A percentile compares a stretch with the other conserved stretches of the same genome.
These are phyloP conservation scores for Mycena sp. DNA, from an alignment of 1,284 basidiomycete species.

Conservation along the genomic window DNA sequence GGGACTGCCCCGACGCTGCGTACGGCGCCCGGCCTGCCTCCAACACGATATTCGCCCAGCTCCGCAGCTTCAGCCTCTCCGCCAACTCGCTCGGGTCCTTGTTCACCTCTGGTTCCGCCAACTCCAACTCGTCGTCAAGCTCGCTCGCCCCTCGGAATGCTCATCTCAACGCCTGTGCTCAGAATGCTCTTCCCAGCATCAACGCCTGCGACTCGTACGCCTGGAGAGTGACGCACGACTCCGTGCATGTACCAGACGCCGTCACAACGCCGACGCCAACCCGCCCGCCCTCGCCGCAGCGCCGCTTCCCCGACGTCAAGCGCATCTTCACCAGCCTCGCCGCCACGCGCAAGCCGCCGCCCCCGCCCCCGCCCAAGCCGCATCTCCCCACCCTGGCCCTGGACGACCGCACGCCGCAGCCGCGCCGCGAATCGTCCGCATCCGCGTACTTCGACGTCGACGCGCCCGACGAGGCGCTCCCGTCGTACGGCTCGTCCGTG, in stretches of 20 bases:
- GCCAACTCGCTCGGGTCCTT: slow-evolving; percentile 14
- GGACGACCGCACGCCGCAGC: background rate
- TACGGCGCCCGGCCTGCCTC: background rate
- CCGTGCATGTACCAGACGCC: background rate
- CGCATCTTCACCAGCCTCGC: slow-evolving; percentile 24
- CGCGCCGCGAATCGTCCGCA: slow-evolving; percentile 13
- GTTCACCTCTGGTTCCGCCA: background rate
- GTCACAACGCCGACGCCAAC: slow-evolving; percentile 22
- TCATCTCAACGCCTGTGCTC: too few relatives aligned
- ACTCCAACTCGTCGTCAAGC: too few relatives aligned
- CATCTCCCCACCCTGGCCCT: slow-evolving; percentile 2
- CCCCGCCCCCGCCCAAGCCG: background rate
- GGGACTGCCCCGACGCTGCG: too few relatives aligned
- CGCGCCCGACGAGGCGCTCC: background rate
- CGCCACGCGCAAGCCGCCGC: background rate
- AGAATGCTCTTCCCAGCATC: too few relatives aligned
- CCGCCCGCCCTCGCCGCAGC: slow-evolving; percentile 23
- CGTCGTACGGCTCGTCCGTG: background rate
- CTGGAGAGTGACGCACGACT: too few relatives aligned
- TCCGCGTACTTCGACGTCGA: slow-evolving; percentile 8
- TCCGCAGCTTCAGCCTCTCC: slow-evolving; percentile 20
- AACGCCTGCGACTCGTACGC: too few relatives aligned
- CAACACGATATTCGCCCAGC: slow-evolving; percentile 17
- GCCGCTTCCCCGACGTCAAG: slow-evolving; percentile 27
- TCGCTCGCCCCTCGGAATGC: too few relatives aligned